Evolutionary conservation across 2,329 filamentous ascomycete genomes (phyloP).

Genomic region (Pseudopyrenochaeta lycopersici): DNA sequence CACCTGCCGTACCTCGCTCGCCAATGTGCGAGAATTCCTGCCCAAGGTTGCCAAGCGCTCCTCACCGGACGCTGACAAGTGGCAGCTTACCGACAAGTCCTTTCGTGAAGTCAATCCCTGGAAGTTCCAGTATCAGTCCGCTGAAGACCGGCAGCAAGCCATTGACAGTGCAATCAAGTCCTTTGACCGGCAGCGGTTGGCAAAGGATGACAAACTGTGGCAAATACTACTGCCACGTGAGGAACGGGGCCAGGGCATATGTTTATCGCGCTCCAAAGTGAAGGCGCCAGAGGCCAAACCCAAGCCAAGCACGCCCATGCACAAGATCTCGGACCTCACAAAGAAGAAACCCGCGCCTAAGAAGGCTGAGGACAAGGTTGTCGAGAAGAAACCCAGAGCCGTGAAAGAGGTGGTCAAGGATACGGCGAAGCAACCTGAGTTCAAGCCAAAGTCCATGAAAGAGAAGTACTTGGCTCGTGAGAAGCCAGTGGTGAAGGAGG

Average conservation of each 20-base stretch:
- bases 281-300: conserved; percentile 48
- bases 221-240: conserved; percentile 68
- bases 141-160: conserved; percentile 65
- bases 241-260: conserved; percentile 69
- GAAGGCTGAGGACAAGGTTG: conserved; percentile 56
- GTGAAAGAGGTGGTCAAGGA: conserved; percentile 18
- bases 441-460: conserved; percentile 36
- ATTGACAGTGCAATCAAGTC: conserved; percentile 70
- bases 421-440: too few relatives aligned
- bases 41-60: conserved; percentile 63
- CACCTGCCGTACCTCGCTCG: conserved; percentile 39
- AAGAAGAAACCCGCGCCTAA: conserved; percentile 54
- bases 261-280: conserved; percentile 67
- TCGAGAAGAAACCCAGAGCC: conserved; percentile 28
- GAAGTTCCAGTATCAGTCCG: conserved; percentile 65
- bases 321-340: conserved; percentile 51
- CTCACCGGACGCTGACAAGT: conserved; percentile 54
- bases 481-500: conserved; percentile 31
- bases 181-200: conserved; percentile 69
- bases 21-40: conserved; percentile 43
- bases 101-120: conserved; percentile 71
- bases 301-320: conserved; percentile 45
- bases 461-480: conserved; percentile 31
- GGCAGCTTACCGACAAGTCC: conserved; percentile 63
- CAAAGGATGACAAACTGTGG: conserved; percentile 69